These are phyloP conservation scores for Gypsophila paniculata DNA, from an alignment of 179 eudicot species.

Conservation along the genomic window DNA sequence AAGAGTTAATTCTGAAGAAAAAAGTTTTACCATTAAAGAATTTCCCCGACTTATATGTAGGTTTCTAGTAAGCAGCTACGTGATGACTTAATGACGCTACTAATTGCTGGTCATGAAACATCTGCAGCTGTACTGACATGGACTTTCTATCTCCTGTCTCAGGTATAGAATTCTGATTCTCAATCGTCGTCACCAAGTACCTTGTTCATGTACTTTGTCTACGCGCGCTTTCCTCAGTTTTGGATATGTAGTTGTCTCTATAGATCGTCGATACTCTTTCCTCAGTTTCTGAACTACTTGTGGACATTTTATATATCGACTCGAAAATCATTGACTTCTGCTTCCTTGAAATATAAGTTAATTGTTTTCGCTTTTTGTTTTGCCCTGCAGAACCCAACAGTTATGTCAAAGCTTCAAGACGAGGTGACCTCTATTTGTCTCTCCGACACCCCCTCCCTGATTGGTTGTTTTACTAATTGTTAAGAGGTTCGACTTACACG, in stretches of 20 bases:
- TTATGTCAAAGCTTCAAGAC: constrained; percentile 77
- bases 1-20: constrained; percentile 10
- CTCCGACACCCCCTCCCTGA: neutral
- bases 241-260: neutral
- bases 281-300: neutral
- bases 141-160: constrained; percentile 94
- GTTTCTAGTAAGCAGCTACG: constrained; percentile 99
- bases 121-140: constrained; percentile 98
- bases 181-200: neutral
- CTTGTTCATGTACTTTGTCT: neutral
- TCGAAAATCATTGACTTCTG: neutral
- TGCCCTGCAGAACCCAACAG: constrained; percentile 67
- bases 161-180: constrained; percentile 35
- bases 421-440: constrained; percentile 45
- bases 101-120: constrained; percentile 99
- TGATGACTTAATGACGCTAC: constrained; percentile 94
- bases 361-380: neutral
- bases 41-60: constrained; percentile 35
- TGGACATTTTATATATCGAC: neutral
- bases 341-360: neutral
- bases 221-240: neutral
- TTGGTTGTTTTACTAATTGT: neutral
- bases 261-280: neutral
- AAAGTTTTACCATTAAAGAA: neutral
- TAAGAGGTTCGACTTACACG: constrained; percentile 4